These are phyloP conservation scores for Caryopteris hybrid DNA, from an alignment of 305 asterid species.

Conservation along the genomic window DNA sequence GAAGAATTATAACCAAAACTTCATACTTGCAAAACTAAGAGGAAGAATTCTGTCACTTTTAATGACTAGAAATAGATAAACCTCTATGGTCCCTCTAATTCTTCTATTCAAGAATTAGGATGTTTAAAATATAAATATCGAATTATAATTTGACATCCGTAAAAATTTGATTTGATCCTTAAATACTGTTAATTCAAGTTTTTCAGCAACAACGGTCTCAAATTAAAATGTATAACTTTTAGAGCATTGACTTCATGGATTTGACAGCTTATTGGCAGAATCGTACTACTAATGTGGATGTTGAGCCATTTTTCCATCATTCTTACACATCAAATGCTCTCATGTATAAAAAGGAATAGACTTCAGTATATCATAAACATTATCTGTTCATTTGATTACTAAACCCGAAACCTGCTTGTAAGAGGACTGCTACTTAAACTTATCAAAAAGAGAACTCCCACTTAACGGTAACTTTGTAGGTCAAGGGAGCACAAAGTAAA, in stretches of 20 bases:
- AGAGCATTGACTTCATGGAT: background rate
- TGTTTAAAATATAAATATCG: background rate
- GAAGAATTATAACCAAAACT: background rate
- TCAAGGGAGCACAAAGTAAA: constrained; percentile 1
- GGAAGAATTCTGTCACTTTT: background rate
- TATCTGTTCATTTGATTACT: background rate
- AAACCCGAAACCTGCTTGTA: background rate
- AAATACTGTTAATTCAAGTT: background rate
- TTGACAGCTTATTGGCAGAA: background rate
- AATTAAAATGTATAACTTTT: background rate
- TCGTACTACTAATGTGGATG: background rate
- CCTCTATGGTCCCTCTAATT: background rate
- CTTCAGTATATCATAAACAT: background rate
- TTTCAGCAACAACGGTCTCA: background rate
- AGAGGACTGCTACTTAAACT: too few relatives aligned
- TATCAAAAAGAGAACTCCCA: background rate
- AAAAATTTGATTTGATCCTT: background rate
- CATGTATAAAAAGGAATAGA: background rate
- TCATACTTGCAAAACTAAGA: background rate
- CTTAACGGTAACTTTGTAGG: background rate
- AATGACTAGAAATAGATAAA: background rate
- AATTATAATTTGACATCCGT: background rate
- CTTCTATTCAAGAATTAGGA: background rate
- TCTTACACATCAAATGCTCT: background rate
- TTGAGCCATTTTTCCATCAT: constrained; percentile 4